phyloP scores from a whole-genome alignment of 495 filamentous ascomycete genomes.

The Hapsidospora chrysogenum region DNA sequence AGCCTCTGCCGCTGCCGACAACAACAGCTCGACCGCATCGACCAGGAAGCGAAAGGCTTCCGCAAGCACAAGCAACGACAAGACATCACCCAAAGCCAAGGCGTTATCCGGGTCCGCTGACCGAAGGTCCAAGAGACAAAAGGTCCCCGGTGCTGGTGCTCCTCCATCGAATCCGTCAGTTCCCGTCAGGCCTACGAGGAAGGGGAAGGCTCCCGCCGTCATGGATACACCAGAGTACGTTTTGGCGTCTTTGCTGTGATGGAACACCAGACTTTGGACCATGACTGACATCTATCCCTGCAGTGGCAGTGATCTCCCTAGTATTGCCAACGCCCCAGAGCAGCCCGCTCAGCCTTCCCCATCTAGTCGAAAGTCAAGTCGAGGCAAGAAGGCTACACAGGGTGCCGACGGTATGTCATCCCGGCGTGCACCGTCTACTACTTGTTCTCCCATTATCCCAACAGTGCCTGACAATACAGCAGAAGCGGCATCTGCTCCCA shows the following conservation, averaged over 20 bases:
- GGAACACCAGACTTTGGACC: too few relatives aligned
- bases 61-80: conserved; percentile 10
- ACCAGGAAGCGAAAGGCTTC: conserved; percentile 24
- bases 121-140: conserved; percentile 40
- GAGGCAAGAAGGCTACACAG: conserved; percentile 35
- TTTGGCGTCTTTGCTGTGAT: too few relatives aligned
- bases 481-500: too few relatives aligned
- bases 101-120: conserved; percentile 16
- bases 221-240: conserved; percentile 78
- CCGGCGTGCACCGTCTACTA: too few relatives aligned
- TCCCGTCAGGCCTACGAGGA: conserved; percentile 35
- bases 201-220: conserved; percentile 43
- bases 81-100: too few relatives aligned
- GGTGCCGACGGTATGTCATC: too few relatives aligned
- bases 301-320: too few relatives aligned
- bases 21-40: conserved; percentile 7
- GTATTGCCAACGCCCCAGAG: conserved; percentile 11
- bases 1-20: conserved; percentile 20
- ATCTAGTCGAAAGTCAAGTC: conserved; percentile 50
- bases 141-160: conserved; percentile 10
- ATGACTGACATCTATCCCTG: too few relatives aligned
- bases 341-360: conserved; percentile 25
- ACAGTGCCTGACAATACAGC: too few relatives aligned
- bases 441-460: too few relatives aligned
- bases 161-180: conserved; percentile 8